These are phyloP conservation scores for Herpotrichia juniperi DNA, from an alignment of 2,329 filamentous ascomycete species.

Conservation along the genomic window DNA sequence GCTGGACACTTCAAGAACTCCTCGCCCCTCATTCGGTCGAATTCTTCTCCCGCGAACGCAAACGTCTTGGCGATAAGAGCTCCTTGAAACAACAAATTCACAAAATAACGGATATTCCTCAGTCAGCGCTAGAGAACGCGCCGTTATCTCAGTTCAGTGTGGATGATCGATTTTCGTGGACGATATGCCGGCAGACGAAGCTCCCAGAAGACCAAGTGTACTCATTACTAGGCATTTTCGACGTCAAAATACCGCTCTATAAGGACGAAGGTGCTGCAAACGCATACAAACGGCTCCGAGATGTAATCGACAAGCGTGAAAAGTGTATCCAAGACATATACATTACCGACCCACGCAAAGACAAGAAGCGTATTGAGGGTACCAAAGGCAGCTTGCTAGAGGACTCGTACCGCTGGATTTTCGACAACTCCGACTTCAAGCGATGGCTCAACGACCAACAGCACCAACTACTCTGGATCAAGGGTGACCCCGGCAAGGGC, in stretches of 20 bases:
- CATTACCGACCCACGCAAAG: slow-evolving; percentile 10
- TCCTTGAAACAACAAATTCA: too few relatives aligned
- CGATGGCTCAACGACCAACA: slow-evolving; percentile 28
- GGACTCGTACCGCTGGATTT: too few relatives aligned
- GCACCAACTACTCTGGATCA: slow-evolving; percentile 17
- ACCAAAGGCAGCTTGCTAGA: slow-evolving; percentile 9
- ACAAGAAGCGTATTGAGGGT: too few relatives aligned
- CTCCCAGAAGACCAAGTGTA: slow-evolving; percentile 14
- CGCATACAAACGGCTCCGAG: too few relatives aligned
- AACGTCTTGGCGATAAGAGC: too few relatives aligned
- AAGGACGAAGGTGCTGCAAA: not conserved
- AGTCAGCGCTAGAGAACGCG: too few relatives aligned
- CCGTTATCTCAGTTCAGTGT: too few relatives aligned
- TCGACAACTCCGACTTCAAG: slow-evolving; percentile 24
- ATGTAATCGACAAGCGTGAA: slow-evolving; percentile 10
- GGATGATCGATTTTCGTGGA: slow-evolving; percentile 25
- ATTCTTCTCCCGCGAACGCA: too few relatives aligned
- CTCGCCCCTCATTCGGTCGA: too few relatives aligned
- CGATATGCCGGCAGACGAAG: slow-evolving; percentile 27
- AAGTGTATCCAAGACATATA: slow-evolving; percentile 12
- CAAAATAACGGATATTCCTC: too few relatives aligned
- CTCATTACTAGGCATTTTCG: slow-evolving; percentile 11
- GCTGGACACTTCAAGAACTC: too few relatives aligned
- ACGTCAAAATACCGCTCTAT: slow-evolving; percentile 4
- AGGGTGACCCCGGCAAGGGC: too few relatives aligned